Base-by-base conservation (phyloP, 371 early-diverging fungal species). In the Vairimorpha apis region DNA sequence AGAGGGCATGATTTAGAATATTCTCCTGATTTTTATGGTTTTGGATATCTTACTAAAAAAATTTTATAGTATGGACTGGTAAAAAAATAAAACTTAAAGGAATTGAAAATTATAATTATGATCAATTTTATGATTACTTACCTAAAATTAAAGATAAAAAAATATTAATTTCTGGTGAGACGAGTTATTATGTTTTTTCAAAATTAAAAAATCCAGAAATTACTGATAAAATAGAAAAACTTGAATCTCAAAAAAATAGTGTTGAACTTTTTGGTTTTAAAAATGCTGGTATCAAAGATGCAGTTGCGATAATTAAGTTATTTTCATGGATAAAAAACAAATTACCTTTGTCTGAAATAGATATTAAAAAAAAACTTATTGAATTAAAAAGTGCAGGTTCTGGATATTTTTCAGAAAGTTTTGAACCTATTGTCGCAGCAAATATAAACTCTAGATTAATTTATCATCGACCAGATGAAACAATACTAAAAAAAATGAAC, bases 371-470 rank as follows among this genome's bases (percentile, higher is more conserved):
- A 60, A 86, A 88, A 65, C 85, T 94, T 14, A 88, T 88, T 74
- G 74, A 78, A 71, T 84, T 89, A 74, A 88, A 94, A 45, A 78
- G 66, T 67, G 76, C 67, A 51, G 66, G 73, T 55, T 5, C 23
- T 14, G 79, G 69, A 12, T 84, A 65, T 75, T 65, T 67, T 27
- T 91, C 91, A 0, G 87, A 92, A 25, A 92, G 92, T 47, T 99
- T 97, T 78, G 93, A 90, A 76, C 95, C 97, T 12, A 97, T 97
- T 74, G 92, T 93, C 0, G 88, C 90, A 0, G 89, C 90, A 2
- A 97, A 97, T 1, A 81, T 92, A 29, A 97, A 96, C 76, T 96
- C 91, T 1, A 94, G 95, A 43, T 91, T 96, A 75, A 94, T 97
- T 77, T 98, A 97, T 82, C 97, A 99, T 86, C 87, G 88, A 79